Base-by-base conservation (phyloP, 352 stramenopile genomes). In the Globisporangium perplexum region DNA sequence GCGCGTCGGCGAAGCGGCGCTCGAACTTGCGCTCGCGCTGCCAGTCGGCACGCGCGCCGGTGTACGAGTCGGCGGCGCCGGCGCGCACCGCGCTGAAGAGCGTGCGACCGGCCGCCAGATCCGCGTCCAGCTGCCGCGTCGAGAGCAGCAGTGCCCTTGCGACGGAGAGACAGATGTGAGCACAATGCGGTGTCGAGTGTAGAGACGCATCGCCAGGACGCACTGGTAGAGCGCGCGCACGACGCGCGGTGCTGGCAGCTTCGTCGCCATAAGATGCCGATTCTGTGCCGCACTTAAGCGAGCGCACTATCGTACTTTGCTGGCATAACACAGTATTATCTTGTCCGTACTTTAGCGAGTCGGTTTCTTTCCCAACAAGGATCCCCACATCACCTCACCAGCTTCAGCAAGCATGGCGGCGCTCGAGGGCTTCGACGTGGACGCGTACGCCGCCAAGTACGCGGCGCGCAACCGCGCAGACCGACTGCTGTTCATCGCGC, bases 361-460 rank as follows among this genome's bases (percentile, higher is more conserved):
- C n/a, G n/a, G 26, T 5, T 30, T 30, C 26, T 30, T 30, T 30
- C 26, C 26, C 26, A 30, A 30, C 2, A 30, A 30, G 36, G n/a
- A 42, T 20, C 36, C 15, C 7, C 18, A 30, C 18, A 20, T 18
- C 36, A 22, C 7, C n/a, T n/a, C n/a, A n/a, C n/a, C n/a, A n/a
- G n/a, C n/a, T n/a, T n/a, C n/a, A n/a, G 26, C 14, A 42, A 18
- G n/a, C 14, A 44, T 22, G 38, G 57, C 51, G 36, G 50, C 44
- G 52, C 60, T 82, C 45, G 76, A 82, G 26, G 74, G 72, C 45
- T 91, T 95, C 49, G 85, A 95, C 57, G 71, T 95, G 56, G 85
- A 95, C 24, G 69, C 73, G 47, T 83, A 91, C 48, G 83, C 78
- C 8, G 68, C 77, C 68, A 93, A 93, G 66, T 93, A 95, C 73